These are phyloP conservation scores for Aspergillus hortae DNA, from an alignment of 2,329 filamentous ascomycete species.

Conservation along the genomic window DNA sequence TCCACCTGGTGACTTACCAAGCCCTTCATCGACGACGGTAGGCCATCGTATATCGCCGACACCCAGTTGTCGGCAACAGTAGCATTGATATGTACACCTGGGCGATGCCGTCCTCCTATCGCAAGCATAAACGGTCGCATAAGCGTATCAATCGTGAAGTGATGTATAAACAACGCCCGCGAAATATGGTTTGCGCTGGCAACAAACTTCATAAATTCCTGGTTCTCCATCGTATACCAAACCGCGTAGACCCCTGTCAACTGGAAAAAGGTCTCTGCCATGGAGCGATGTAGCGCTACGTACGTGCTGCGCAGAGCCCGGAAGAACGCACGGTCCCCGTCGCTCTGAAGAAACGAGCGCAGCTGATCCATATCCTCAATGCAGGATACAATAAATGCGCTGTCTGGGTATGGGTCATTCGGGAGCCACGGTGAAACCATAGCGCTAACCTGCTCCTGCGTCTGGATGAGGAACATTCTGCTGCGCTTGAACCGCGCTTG, in stretches of 20 bases:
- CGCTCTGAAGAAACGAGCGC: slow-evolving; percentile 28
- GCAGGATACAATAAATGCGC: slow-evolving; percentile 11
- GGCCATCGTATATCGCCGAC: slow-evolving; percentile 30
- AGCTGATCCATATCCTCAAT: slow-evolving; percentile 18
- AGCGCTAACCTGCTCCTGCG: neutral
- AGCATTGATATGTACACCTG: slow-evolving; percentile 6
- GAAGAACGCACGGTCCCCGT: slow-evolving; percentile 23
- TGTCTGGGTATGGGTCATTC: neutral
- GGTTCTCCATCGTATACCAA: slow-evolving; percentile 39
- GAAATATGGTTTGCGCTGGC: slow-evolving; percentile 40
- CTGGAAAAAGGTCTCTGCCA: slow-evolving; percentile 34
- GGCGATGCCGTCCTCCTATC: slow-evolving; percentile 5
- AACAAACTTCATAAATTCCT: slow-evolving; percentile 43
- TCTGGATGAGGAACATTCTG: slow-evolving; percentile 13
- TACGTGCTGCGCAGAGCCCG: slow-evolving; percentile 20
- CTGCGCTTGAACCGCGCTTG: slow-evolving; percentile 11
- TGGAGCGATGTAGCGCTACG: slow-evolving; percentile 10
- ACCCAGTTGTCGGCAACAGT: slow-evolving; percentile 38
- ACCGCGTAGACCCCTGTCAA: slow-evolving; percentile 42
- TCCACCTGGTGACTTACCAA: slow-evolving; percentile 32
- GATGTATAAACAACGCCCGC: slow-evolving; percentile 46
- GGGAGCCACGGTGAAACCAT: slow-evolving; percentile 8
- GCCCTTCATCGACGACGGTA: slow-evolving; percentile 27
- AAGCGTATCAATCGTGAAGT: slow-evolving; percentile 45
- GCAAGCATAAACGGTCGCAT: slow-evolving; percentile 27